phyloP scores from a whole-genome alignment of 306 rosid genomes.

The Abrus pulchellus region DNA sequence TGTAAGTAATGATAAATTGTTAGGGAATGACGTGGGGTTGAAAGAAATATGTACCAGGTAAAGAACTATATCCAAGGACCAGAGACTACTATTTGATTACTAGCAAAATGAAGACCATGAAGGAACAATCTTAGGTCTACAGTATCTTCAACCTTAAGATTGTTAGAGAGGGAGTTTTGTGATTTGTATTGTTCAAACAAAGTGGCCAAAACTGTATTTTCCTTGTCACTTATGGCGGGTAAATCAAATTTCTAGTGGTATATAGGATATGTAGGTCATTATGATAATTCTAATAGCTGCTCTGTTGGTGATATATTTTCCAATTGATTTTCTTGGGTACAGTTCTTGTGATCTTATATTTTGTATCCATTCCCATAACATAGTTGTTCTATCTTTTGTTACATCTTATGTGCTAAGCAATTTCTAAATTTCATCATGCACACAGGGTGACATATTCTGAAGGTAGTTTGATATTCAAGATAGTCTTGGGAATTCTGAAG shows the following conservation, averaged over 20 bases:
- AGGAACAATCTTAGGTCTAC: conserved; percentile 7
- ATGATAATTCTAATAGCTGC: conserved; percentile 10
- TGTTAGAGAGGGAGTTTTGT: not conserved
- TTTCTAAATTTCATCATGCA: conserved; percentile 30
- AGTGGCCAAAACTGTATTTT: not conserved
- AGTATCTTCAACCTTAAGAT: conserved; percentile 6
- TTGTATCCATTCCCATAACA: not conserved
- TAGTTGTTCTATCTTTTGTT: conserved; percentile 17
- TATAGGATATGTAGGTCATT: not conserved
- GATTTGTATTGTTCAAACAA: conserved; percentile 30
- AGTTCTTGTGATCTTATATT: conserved; percentile 6
- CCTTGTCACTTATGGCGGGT: not conserved
- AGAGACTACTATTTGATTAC: conserved; percentile 9
- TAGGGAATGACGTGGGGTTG: conserved; percentile 26
- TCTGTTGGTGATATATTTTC: conserved; percentile 14
- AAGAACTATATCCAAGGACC: conserved; percentile 14
- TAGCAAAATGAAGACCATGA: conserved; percentile 1
- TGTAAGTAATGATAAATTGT: not conserved
- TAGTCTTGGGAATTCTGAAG: conserved; percentile 35
- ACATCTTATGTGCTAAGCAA: conserved; percentile 30
- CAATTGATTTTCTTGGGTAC: not conserved
- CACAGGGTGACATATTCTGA: conserved; percentile 44
- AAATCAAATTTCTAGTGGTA: conserved; percentile 22
- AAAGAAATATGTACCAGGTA: conserved; percentile 12
- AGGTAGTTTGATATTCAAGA: conserved; percentile 23